These are phyloP conservation scores for Spongospora subterranea DNA, from an alignment of 208 protist species.

Conservation along the genomic window DNA sequence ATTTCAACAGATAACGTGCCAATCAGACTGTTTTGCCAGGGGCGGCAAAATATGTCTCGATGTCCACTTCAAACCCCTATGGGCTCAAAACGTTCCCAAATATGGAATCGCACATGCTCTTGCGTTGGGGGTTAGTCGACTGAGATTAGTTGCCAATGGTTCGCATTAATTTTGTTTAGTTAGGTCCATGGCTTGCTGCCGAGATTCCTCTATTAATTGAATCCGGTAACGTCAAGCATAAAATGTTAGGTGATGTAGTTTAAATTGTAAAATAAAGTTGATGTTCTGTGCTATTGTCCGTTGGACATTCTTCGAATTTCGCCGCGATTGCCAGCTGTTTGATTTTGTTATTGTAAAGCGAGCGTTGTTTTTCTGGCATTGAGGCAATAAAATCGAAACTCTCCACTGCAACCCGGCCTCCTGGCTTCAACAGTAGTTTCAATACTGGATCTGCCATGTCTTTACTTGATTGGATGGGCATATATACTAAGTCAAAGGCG, in stretches of 20 bases:
- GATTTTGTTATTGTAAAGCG: too few relatives aligned
- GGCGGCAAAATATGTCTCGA: constrained; percentile 97
- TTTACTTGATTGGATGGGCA: background rate
- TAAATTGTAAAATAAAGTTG: background rate
- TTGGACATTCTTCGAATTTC: too few relatives aligned
- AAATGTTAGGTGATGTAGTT: background rate
- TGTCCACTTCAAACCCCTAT: constrained; percentile 95
- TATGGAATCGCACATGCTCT: constrained; percentile 96
- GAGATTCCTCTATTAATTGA: constrained; percentile 94
- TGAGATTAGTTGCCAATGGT: constrained; percentile 51
- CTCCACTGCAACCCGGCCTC: background rate
- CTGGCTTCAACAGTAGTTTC: background rate
- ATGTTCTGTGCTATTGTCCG: too few relatives aligned
- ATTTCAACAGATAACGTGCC: too few relatives aligned
- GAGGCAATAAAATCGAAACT: background rate
- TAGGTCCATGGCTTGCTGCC: constrained; percentile 92
- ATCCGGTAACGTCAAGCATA: constrained; percentile 71
- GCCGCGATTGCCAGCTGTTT: too few relatives aligned
- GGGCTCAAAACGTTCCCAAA: constrained; percentile 92
- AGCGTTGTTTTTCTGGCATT: background rate
- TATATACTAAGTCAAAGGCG: background rate
- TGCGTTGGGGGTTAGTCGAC: constrained; percentile 84
- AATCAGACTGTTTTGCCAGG: constrained; percentile 69
- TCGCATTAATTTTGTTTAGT: constrained; percentile 60
- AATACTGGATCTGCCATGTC: background rate